Conservation (phyloP, 2,329 filamentous ascomycete species). For the Incumbomyces lentus region DNA sequence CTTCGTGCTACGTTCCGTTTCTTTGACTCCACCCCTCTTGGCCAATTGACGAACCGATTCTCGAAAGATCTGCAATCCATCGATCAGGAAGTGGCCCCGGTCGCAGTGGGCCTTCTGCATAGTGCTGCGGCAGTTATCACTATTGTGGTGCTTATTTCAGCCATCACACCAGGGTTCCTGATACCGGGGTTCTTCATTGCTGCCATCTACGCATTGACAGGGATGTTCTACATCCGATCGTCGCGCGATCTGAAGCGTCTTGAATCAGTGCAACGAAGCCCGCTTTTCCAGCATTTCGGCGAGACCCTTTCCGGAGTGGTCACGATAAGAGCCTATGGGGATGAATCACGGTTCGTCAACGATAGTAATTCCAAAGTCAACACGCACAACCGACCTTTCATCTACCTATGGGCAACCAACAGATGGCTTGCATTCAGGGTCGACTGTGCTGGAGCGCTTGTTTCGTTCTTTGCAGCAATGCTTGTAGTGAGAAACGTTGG, state of each 20-base stretch:
- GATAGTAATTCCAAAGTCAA: constrained; percentile 87
- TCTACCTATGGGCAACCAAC: constrained; percentile 93
- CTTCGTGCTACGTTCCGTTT: constrained; percentile 92
- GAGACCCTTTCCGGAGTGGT: constrained; percentile 92
- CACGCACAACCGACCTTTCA: constrained; percentile 82
- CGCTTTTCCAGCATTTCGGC: constrained; percentile 94
- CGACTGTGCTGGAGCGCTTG: constrained; percentile 79
- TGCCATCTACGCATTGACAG: constrained; percentile 69
- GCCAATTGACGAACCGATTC: constrained; percentile 96
- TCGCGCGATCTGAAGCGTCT: constrained; percentile 93
- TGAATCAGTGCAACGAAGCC: constrained; percentile 87
- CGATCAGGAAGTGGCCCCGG: constrained; percentile 89
- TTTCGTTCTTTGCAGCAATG: constrained; percentile 84
- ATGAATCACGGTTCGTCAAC: constrained; percentile 82
- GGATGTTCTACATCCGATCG: constrained; percentile 77
- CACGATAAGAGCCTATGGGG: constrained; percentile 91
- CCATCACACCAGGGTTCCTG: constrained; percentile 83
- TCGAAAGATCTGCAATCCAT: constrained; percentile 93
- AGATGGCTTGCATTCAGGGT: constrained; percentile 92
- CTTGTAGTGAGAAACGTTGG: constrained; percentile 82
- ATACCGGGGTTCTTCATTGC: constrained; percentile 80
- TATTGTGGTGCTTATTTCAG: constrained; percentile 75
- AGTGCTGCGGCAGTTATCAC: constrained; percentile 63
- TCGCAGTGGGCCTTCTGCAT: constrained; percentile 67
- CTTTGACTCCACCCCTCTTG: constrained; percentile 90